Conservation (phyloP, 179 eudicot species). For the Corrigiola litoralis region DNA sequence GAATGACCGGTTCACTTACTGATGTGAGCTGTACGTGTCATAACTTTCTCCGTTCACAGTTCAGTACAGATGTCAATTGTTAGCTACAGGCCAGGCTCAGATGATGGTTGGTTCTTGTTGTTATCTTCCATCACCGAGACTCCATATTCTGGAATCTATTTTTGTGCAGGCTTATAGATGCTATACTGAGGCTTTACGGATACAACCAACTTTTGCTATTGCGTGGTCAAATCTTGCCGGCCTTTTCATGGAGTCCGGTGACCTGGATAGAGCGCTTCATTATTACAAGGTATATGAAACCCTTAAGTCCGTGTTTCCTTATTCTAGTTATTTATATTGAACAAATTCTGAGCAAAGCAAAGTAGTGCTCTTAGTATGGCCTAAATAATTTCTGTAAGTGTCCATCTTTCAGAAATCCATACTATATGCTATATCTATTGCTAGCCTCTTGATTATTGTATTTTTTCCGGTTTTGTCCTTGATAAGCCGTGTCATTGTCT, state of each 20-base stretch:
- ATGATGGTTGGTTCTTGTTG: slow-evolving; percentile 36
- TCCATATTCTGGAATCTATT: slow-evolving; percentile 44
- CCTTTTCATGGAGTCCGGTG: slow-evolving; percentile 93
- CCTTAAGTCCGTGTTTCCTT: not conserved
- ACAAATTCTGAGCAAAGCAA: too few relatives aligned
- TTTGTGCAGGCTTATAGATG: slow-evolving; percentile 85
- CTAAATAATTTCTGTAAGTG: too few relatives aligned
- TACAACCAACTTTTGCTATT: slow-evolving; percentile 88
- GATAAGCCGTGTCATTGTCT: too few relatives aligned
- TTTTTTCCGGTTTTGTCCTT: too few relatives aligned
- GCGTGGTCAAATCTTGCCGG: slow-evolving; percentile 99
- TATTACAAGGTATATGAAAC: slow-evolving; percentile 66
- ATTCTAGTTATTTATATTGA: not conserved
- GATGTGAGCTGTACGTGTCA: slow-evolving; percentile 29
- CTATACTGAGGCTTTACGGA: slow-evolving; percentile 75
- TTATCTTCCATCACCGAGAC: slow-evolving; percentile 39
- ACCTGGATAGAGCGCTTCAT: slow-evolving; percentile 73
- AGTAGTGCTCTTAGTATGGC: too few relatives aligned
- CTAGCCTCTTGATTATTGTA: too few relatives aligned
- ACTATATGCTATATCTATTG: too few relatives aligned
- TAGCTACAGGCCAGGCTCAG: slow-evolving; percentile 41
- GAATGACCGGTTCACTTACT: slow-evolving; percentile 21
- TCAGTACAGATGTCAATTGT: slow-evolving; percentile 32
- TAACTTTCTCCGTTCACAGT: slow-evolving; percentile 32
- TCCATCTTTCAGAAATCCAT: too few relatives aligned